A percentile compares a stretch with the other conserved stretches of the same genome.
Conservation (phyloP, 1,139 yeast species). For the Kodamaea fungicola region DNA sequence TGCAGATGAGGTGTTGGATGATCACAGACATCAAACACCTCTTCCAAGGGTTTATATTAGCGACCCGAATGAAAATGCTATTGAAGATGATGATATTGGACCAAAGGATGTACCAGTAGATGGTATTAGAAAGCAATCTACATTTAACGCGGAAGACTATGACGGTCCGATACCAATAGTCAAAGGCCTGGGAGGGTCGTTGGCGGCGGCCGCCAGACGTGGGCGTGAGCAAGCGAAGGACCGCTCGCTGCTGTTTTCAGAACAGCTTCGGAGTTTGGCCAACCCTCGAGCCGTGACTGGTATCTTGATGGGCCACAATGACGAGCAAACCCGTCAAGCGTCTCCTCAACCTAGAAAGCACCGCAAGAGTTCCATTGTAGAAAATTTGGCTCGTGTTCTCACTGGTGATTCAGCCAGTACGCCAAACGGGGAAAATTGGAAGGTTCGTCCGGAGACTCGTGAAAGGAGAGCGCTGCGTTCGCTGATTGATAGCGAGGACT, state of each 20-base stretch:
- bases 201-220: conserved; percentile 17
- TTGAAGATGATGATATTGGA: conserved; percentile 1
- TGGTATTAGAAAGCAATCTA: not conserved
- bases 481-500: conserved; percentile 60
- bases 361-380: conserved; percentile 15
- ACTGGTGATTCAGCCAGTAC: no score
- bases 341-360: conserved; percentile 7
- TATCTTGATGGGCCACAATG: not conserved
- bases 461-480: conserved; percentile 35
- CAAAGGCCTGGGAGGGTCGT: conserved; percentile 11
- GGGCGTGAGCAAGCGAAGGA: conserved; percentile 20
- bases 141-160: conserved; percentile 13
- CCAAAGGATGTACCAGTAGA: not conserved
- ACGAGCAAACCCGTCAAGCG: not conserved
- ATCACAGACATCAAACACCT: conserved; percentile 53
- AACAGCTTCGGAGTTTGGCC: conserved; percentile 13
- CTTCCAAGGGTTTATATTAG: conserved; percentile 27
- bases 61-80: conserved; percentile 11
- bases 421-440: not conserved
- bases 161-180: conserved; percentile 14
- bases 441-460: conserved; percentile 4
- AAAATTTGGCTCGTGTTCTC: conserved; percentile 14
- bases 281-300: conserved; percentile 7
- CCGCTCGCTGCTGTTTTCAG: conserved; percentile 32
- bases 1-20: conserved; percentile 49